phyloP scores from a whole-genome alignment of 257 asterid genomes.

The Marsdenia floribunda region DNA sequence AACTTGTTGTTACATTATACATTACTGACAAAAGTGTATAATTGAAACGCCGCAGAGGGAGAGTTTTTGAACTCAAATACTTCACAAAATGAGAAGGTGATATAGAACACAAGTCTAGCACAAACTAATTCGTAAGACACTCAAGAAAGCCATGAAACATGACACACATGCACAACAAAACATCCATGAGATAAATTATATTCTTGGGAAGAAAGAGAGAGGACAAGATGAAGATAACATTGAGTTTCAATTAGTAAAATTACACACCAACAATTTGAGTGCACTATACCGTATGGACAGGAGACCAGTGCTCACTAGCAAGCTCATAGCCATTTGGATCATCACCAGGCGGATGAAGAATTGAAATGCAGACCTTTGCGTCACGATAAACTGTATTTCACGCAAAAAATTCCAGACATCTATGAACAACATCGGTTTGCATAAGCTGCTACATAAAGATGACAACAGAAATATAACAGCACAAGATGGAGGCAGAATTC shows the following conservation, averaged over 20 bases:
- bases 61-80: neutral
- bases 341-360: slow-evolving; percentile 97
- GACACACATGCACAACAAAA: neutral
- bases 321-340: slow-evolving; percentile 99
- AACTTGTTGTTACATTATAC: no score
- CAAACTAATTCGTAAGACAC: neutral
- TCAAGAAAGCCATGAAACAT: neutral
- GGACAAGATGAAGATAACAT: neutral
- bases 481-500: slow-evolving; percentile 8
- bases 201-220: neutral
- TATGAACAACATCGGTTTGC: neutral
- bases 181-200: neutral
- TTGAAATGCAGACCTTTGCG: slow-evolving; percentile 95
- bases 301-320: slow-evolving; percentile 99
- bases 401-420: slow-evolving; percentile 15
- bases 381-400: slow-evolving; percentile 71
- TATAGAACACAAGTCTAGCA: neutral
- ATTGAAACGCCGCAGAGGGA: neutral
- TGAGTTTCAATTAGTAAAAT: neutral
- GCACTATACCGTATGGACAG: slow-evolving; percentile 86
- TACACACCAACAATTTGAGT: neutral
- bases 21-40: neutral
- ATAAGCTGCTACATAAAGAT: neutral
- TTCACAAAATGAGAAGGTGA: neutral
- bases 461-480: slow-evolving; percentile 1